Conservation (phyloP, 257 asterid genomes). For the Gardenia jasminoides region DNA sequence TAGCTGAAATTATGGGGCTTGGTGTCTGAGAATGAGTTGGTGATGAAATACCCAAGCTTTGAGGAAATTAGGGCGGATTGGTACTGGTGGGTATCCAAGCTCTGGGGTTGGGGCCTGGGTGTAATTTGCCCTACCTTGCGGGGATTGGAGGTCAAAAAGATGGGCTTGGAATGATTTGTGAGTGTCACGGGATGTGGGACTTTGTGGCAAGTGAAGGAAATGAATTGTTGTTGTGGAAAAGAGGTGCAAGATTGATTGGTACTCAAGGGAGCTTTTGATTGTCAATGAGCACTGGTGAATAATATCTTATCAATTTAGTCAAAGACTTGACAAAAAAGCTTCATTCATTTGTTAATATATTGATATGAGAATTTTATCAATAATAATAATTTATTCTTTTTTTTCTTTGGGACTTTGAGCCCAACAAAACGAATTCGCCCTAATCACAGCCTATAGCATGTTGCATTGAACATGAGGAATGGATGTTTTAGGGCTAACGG, state of each 20-base stretch:
- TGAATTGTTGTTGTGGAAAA: slow-evolving; percentile 8
- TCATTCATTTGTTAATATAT: neutral
- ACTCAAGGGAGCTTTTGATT: neutral
- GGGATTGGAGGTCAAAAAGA: slow-evolving; percentile 23
- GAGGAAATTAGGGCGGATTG: slow-evolving; percentile 51
- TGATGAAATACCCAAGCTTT: neutral
- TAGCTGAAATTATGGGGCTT: slow-evolving; percentile 21
- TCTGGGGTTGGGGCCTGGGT: neutral
- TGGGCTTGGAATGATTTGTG: slow-evolving; percentile 20
- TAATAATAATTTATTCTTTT: too few relatives aligned
- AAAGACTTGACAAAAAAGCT: neutral
- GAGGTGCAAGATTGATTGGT: neutral
- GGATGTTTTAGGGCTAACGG: too few relatives aligned
- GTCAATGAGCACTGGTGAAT: neutral
- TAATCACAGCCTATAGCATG: neutral
- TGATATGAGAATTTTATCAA: too few relatives aligned
- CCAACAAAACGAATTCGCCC: neutral
- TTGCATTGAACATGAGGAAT: too few relatives aligned
- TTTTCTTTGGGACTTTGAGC: too few relatives aligned
- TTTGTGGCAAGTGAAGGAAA: neutral
- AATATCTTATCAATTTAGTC: neutral
- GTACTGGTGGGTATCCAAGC: slow-evolving; percentile 22
- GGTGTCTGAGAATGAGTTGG: neutral
- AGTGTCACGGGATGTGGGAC: slow-evolving; percentile 7
- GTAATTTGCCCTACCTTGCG: neutral